A percentile compares a stretch with the other conserved stretches of the same genome.
These are phyloP conservation scores for Pseudopyricularia javanii DNA, from an alignment of 2,329 filamentous ascomycete species.

Conservation along the genomic window DNA sequence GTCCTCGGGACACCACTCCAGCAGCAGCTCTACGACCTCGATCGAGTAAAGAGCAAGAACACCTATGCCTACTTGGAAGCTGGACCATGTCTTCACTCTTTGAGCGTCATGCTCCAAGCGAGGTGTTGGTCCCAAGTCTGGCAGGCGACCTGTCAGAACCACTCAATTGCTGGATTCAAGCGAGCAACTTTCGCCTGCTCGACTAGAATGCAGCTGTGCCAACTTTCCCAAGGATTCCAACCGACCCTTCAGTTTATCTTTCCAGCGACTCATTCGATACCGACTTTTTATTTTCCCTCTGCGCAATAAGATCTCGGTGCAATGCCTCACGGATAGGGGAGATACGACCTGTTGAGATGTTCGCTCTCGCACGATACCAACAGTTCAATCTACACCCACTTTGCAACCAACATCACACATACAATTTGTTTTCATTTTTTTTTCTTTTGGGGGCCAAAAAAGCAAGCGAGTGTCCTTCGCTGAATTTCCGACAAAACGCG, in stretches of 20 bases:
- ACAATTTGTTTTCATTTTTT: too few relatives aligned
- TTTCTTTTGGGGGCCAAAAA: too few relatives aligned
- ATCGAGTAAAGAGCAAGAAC: conserved; percentile 32
- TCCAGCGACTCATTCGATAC: background rate
- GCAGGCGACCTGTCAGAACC: too few relatives aligned
- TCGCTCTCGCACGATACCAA: background rate
- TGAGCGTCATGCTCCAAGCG: background rate
- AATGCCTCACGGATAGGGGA: background rate
- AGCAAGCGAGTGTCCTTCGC: background rate
- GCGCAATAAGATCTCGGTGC: background rate
- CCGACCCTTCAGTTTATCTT: background rate
- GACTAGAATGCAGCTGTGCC: conserved; percentile 1
- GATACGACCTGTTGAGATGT: background rate
- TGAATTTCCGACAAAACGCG: background rate
- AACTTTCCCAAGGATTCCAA: background rate
- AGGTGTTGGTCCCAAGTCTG: background rate
- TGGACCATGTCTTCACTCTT: background rate
- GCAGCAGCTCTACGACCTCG: conserved; percentile 49
- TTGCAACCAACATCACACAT: background rate
- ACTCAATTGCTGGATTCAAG: too few relatives aligned
- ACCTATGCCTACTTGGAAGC: background rate
- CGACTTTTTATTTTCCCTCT: background rate
- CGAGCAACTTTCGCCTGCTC: background rate
- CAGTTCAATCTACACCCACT: background rate
- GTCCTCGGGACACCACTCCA: conserved; percentile 45